Evolutionary conservation across 805 yeast species (phyloP).

Genomic region (Starmerella stigmatis): DNA sequence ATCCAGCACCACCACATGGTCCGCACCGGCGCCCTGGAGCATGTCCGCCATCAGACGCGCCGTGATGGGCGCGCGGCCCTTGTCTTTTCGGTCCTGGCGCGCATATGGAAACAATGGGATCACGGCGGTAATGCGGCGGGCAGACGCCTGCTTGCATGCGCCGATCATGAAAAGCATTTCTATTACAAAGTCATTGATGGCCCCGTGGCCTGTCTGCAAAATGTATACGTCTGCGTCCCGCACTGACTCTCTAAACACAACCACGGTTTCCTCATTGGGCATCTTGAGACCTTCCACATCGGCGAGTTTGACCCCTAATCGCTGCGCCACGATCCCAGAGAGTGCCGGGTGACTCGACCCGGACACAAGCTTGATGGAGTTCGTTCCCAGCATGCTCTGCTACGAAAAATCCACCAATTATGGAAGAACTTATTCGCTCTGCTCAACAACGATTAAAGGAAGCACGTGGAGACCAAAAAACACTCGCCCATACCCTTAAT

Average conservation of each 20-base stretch:
- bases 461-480: slow-evolving; percentile 1
- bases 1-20: slow-evolving; percentile 94
- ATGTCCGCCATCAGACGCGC: slow-evolving; percentile 89
- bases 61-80: slow-evolving; percentile 90
- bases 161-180: slow-evolving; percentile 82
- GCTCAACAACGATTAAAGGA: neutral
- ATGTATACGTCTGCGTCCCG: slow-evolving; percentile 85
- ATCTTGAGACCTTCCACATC: slow-evolving; percentile 75
- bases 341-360: slow-evolving; percentile 79
- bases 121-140: slow-evolving; percentile 85
- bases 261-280: slow-evolving; percentile 81
- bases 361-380: slow-evolving; percentile 43
- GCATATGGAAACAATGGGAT: slow-evolving; percentile 95
- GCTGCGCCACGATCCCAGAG: slow-evolving; percentile 58
- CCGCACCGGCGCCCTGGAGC: slow-evolving; percentile 87
- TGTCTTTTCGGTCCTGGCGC: slow-evolving; percentile 93
- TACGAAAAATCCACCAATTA: neutral
- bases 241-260: slow-evolving; percentile 75
- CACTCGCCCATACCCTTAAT: too few species aligned
- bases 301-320: slow-evolving; percentile 56
- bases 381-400: slow-evolving; percentile 17
- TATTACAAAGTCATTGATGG: slow-evolving; percentile 74
- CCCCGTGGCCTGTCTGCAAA: slow-evolving; percentile 77
- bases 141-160: slow-evolving; percentile 94
- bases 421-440: neutral